phyloP scores from a whole-genome alignment of 2,329 filamentous ascomycete species.

The Talaromyces sp. region DNA sequence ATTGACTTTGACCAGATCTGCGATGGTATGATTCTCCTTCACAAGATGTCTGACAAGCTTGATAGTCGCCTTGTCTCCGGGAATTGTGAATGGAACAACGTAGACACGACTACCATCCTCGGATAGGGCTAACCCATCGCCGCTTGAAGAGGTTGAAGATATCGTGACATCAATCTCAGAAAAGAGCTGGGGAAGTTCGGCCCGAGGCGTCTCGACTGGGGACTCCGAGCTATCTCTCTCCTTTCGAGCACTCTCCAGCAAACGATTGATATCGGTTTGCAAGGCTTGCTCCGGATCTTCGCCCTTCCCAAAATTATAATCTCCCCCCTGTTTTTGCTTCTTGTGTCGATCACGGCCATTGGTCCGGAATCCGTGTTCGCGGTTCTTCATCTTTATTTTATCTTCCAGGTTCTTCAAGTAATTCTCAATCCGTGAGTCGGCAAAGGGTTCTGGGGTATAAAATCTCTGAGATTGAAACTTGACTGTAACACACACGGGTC shows the following conservation, averaged over 20 bases:
- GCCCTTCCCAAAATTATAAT: conserved; percentile 49
- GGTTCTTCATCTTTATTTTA: conserved; percentile 20
- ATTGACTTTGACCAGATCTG: conserved; percentile 76
- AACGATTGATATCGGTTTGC: conserved; percentile 53
- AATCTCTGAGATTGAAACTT: not conserved
- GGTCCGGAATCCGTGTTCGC: conserved; percentile 14
- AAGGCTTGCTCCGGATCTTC: conserved; percentile 65
- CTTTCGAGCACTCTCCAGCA: conserved; percentile 25
- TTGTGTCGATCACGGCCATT: conserved; percentile 15
- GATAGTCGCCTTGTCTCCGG: conserved; percentile 73
- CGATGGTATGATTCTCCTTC: conserved; percentile 63
- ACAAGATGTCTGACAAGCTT: conserved; percentile 71
- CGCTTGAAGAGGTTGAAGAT: conserved; percentile 77
- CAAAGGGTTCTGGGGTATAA: not conserved
- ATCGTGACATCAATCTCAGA: conserved; percentile 80
- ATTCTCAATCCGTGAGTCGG: not conserved
- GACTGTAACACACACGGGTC: not conserved
- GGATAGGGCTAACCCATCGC: conserved; percentile 79
- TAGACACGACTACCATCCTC: conserved; percentile 66
- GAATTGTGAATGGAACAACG: conserved; percentile 80
- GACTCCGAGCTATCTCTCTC: conserved; percentile 13
- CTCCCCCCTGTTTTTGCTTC: conserved; percentile 48
- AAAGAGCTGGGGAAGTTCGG: conserved; percentile 58
- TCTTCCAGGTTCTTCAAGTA: conserved; percentile 1
- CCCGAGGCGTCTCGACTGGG: conserved; percentile 18